Evolutionary conservation across 192 early-diverging fungal genomes (phyloP).

Genomic region (Umbelopsis sp.): DNA sequence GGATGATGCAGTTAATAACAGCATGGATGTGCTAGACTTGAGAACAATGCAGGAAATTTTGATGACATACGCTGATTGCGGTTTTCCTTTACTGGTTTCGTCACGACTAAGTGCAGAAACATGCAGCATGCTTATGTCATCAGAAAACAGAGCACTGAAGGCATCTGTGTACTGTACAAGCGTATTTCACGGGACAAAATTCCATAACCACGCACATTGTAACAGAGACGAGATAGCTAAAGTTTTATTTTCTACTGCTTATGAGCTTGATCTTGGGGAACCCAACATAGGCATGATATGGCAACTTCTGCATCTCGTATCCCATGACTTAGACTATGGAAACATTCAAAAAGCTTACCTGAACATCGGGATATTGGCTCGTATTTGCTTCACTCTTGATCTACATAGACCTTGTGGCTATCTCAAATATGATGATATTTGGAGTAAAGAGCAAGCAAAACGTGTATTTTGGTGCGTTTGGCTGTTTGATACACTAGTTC

Average conservation of each 20-base stretch:
- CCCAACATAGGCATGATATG: neutral
- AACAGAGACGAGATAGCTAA: constrained; percentile 11
- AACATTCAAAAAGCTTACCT: constrained; percentile 22
- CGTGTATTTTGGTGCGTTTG: constrained; percentile 33
- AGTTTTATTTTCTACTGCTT: constrained; percentile 19
- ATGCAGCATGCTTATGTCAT: neutral
- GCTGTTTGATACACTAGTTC: constrained; percentile 32
- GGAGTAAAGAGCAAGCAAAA: constrained; percentile 32
- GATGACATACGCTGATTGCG: constrained; percentile 14
- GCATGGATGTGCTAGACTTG: neutral
- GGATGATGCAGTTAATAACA: neutral
- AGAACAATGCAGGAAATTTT: neutral
- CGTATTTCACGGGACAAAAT: constrained; percentile 9
- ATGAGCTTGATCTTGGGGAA: neutral
- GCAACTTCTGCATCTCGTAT: constrained; percentile 23
- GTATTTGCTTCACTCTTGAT: constrained; percentile 34
- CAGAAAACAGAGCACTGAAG: neutral
- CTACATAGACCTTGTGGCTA: constrained; percentile 31
- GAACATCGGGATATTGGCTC: constrained; percentile 28
- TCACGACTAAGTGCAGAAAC: constrained; percentile 4
- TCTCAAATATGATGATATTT: constrained; percentile 12
- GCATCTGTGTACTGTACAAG: constrained; percentile 23
- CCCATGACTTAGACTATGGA: constrained; percentile 34
- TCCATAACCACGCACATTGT: constrained; percentile 6
- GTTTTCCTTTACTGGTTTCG: constrained; percentile 21